Percentiles rank a stretch among this genome's conserved stretches.
Conservation (phyloP, 495 filamentous ascomycete genomes). For the Geoglossum glabrum region DNA sequence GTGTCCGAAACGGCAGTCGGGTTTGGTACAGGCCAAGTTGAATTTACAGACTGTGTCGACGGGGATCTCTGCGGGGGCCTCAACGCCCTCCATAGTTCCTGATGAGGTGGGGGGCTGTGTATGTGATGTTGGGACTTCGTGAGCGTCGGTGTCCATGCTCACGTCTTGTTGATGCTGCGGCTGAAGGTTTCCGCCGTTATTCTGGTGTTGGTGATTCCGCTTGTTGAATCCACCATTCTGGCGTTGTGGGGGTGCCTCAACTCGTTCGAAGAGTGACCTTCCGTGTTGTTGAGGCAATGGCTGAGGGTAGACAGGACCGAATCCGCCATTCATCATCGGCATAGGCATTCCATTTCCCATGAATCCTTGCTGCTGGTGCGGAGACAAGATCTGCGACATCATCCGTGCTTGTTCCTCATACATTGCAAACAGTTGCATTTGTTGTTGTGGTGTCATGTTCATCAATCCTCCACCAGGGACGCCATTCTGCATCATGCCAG, state of each 20-base stretch:
- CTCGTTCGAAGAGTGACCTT: slow-evolving; percentile 62
- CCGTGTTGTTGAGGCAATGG: slow-evolving; percentile 22
- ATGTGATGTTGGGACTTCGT: slow-evolving; percentile 7
- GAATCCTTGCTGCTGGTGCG: slow-evolving; percentile 20
- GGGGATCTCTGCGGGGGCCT: slow-evolving; percentile 15
- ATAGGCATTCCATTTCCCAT: slow-evolving; percentile 13
- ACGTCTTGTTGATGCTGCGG: slow-evolving; percentile 3
- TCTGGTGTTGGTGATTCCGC: slow-evolving; percentile 11
- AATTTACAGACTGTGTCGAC: slow-evolving; percentile 42
- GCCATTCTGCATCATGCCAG: slow-evolving; percentile 21
- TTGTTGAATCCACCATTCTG: slow-evolving; percentile 21
- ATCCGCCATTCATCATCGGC: slow-evolving; percentile 14
- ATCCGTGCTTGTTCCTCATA: slow-evolving; percentile 78
- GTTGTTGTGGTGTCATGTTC: slow-evolving; percentile 44
- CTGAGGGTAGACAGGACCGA: background rate
- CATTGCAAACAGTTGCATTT: slow-evolving; percentile 62
- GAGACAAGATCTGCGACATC: slow-evolving; percentile 41
- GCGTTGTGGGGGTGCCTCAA: slow-evolving; percentile 29
- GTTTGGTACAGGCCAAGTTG: slow-evolving; percentile 70
- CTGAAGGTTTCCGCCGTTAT: slow-evolving; percentile 8
- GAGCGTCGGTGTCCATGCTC: slow-evolving; percentile 12
- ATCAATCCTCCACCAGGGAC: slow-evolving; percentile 20
- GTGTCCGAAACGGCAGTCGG: slow-evolving; percentile 81
- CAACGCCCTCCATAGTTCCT: slow-evolving; percentile 18
- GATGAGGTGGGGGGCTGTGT: slow-evolving; percentile 26